A percentile compares a stretch with the other conserved stretches of the same genome.
Evolutionary conservation across 176 grass and related monocot species (phyloP).

Genomic region (Oryza officinalis): DNA sequence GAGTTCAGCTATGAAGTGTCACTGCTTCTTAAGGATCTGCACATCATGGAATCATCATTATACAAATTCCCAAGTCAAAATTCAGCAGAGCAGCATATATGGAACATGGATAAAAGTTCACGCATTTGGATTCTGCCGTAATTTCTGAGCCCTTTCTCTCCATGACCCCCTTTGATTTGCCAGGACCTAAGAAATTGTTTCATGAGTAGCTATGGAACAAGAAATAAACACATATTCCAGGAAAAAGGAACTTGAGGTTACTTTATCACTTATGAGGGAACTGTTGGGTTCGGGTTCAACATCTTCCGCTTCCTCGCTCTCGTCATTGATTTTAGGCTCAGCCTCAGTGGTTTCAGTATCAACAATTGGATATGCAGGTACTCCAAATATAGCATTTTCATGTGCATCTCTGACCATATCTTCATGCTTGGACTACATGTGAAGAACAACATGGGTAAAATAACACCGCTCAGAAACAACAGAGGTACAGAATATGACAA

Average conservation of each 20-base stretch:
- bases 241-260: constrained; percentile 30
- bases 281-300: constrained; percentile 35
- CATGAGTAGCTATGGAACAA: constrained; percentile 23
- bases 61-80: background rate
- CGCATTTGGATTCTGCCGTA: constrained; percentile 50
- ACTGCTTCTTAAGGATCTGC: background rate
- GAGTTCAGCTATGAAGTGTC: background rate
- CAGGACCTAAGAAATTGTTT: constrained; percentile 48
- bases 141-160: constrained; percentile 72
- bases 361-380: constrained; percentile 45
- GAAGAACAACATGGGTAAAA: constrained; percentile 24
- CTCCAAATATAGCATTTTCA: constrained; percentile 92
- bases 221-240: constrained; percentile 14
- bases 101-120: constrained; percentile 30
- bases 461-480: constrained; percentile 13
- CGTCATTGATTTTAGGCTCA: constrained; percentile 33
- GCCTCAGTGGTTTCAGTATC: constrained; percentile 40
- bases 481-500: constrained; percentile 15
- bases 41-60: background rate
- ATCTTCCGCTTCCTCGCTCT: constrained; percentile 25
- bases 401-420: constrained; percentile 80
- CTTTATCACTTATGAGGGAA: constrained; percentile 67
- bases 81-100: background rate
- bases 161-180: constrained; percentile 82
- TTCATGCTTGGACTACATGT: constrained; percentile 71